Evolutionary conservation across 2,329 filamentous ascomycete species (phyloP), one percentile per base, ranked within the genome.

Genomic region (Chaetomium sp.): DNA sequence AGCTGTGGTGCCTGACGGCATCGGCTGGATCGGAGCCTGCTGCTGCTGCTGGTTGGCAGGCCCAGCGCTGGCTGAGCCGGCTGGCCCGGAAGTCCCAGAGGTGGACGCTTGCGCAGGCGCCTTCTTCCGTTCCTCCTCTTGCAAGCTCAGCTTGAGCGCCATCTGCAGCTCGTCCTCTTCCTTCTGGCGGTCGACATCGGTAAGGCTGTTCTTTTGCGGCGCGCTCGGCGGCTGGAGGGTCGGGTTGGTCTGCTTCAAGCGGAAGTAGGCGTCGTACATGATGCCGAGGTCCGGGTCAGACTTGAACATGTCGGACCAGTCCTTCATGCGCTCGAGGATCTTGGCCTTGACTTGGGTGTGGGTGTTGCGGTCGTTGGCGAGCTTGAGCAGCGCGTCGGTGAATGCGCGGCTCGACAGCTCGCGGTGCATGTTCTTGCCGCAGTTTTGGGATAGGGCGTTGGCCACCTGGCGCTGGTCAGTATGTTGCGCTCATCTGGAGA

Each of bases 121-220:
- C 69, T 79, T 79, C 69, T 85, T 84, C 59, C 77, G 75, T 62
- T 82, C 79, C 67, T 95, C 92, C 59, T 99, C 94, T 70, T 95
- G 90, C 65, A 99, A 81, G 44, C 91, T 96, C 67, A 99, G 78
- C 66, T 88, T 91, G 49, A 99, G 79, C 1, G 94, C 94, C 84
- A 96, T 96, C 71, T 97, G 94, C 54, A 99, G 76, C 73, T 99
- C 94, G 50, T 97, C 91, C 59, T 99, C 94, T 72, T 99, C 94
- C 73, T 95, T 96, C 72, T 90, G 88, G 61, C 94, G 83, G 71
- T 99, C 94, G 47, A 87, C 66, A 37, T 95, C 88, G 46, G 92
- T 96, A 60, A 99, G 90, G 64, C 90, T 85, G 59, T 87, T 89
- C 79, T 99, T 99, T 65, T 87, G 87, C 3, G 94, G 94, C 62